Percentiles rank a stretch among this genome's conserved stretches.
Conservation (phyloP, 1,139 yeast species). For the Kodamaea arcana region DNA sequence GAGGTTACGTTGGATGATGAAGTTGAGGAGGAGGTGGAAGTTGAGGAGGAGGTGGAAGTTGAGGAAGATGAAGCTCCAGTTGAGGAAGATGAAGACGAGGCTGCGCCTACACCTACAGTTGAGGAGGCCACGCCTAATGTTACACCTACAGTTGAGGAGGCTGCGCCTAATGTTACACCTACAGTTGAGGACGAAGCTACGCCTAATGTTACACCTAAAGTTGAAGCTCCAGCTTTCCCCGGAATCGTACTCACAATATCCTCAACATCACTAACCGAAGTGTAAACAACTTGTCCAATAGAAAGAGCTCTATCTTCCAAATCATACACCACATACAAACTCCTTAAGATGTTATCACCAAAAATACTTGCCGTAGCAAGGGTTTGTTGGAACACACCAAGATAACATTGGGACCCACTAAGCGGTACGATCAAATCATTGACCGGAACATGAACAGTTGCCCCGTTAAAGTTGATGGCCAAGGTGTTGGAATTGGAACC, state of each 20-base stretch:
- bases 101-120: no score
- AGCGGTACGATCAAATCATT: not conserved
- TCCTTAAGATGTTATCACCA: slow-evolving; percentile 19
- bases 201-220: no score
- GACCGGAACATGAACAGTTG: not conserved
- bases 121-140: no score
- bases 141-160: no score
- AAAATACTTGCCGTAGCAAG: slow-evolving; percentile 2
- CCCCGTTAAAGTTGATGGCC: not conserved
- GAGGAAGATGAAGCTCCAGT: no score
- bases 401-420: not conserved
- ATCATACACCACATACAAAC: slow-evolving; percentile 20
- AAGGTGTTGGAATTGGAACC: slow-evolving; percentile 8
- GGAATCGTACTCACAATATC: slow-evolving; percentile 40
- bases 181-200: no score
- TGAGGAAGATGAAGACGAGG: no score
- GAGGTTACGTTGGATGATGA: no score
- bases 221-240: no score
- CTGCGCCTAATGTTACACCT: no score
- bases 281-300: slow-evolving; percentile 17
- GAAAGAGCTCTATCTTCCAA: slow-evolving; percentile 16
- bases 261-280: slow-evolving; percentile 14
- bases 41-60: no score
- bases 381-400: not conserved
- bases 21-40: no score